Conservation (phyloP, 352 stramenopile species). For the Phytophthora quininea region DNA sequence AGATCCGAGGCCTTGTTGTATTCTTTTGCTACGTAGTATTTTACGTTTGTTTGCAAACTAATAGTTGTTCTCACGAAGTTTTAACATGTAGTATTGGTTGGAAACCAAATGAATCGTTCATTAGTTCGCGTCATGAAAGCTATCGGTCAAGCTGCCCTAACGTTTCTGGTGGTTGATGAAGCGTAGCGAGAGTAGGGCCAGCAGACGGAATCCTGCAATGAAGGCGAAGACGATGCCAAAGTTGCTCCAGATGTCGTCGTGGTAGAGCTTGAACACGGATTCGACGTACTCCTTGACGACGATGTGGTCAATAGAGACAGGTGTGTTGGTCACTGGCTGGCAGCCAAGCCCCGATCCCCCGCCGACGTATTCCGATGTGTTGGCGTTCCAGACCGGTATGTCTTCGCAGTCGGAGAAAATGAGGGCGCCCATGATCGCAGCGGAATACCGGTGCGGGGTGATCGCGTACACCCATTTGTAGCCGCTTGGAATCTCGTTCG, state of each 20-base stretch:
- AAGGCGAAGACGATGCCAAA: slow-evolving; percentile 27
- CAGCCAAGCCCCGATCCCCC: background rate
- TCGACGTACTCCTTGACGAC: slow-evolving; percentile 28
- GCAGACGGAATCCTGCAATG: slow-evolving; percentile 19
- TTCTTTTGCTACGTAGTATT: no score
- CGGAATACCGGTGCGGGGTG: slow-evolving; percentile 26
- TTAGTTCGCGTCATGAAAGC: no score
- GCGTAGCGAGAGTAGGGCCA: slow-evolving; percentile 9
- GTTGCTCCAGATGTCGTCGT: slow-evolving; percentile 25
- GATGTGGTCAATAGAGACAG: slow-evolving; percentile 2
- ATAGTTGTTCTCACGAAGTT: no score
- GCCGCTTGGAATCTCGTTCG: slow-evolving; percentile 42
- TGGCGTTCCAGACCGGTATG: slow-evolving; percentile 14
- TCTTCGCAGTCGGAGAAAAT: slow-evolving; percentile 32
- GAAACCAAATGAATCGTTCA: no score
- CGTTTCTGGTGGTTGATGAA: slow-evolving; percentile 12
- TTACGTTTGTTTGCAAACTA: no score
- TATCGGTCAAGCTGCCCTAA: no score
- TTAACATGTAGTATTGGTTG: no score
- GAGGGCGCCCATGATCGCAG: slow-evolving; percentile 21
- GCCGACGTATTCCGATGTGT: background rate
- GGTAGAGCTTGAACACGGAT: slow-evolving; percentile 30
- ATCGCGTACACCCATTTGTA: slow-evolving; percentile 53
- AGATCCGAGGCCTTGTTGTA: no score
- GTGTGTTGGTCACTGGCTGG: slow-evolving; percentile 5